These are phyloP conservation scores for Cyclotella cryptica DNA, from an alignment of 108 stramenopile species.

Conservation along the genomic window DNA sequence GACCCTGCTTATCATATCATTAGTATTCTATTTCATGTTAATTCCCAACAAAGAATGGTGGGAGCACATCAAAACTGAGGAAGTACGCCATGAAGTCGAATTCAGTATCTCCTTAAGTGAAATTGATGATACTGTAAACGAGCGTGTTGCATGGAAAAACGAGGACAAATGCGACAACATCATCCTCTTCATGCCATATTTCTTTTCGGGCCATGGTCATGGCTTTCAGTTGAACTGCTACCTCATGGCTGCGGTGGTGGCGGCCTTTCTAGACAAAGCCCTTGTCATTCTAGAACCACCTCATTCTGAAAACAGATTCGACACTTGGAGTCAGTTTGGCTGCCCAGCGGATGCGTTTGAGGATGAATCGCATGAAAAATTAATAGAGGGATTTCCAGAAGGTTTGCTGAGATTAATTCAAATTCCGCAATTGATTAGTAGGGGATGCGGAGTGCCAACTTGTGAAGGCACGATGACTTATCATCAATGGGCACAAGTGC, in stretches of 20 bases:
- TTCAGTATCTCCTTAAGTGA: not conserved
- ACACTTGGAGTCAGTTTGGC: constrained; percentile 26
- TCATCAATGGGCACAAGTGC: constrained; percentile 7
- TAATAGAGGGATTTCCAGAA: constrained; percentile 2
- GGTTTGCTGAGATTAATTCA: constrained; percentile 27
- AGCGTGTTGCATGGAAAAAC: not conserved
- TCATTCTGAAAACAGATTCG: constrained; percentile 12
- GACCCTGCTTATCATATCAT: too few relatives aligned
- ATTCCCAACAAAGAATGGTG: too few relatives aligned
- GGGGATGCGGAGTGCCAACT: constrained; percentile 21
- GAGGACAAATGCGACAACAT: constrained; percentile 28
- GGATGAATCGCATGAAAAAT: constrained; percentile 12
- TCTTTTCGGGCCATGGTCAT: constrained; percentile 14
- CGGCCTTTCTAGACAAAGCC: constrained; percentile 29
- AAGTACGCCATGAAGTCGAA: not conserved
- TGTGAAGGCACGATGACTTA: constrained; percentile 23
- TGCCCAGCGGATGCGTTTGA: constrained; percentile 30
- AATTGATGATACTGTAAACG: constrained; percentile 3
- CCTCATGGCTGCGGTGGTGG: constrained; percentile 14
- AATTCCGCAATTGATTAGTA: constrained; percentile 26
- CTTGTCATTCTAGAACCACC: too few relatives aligned
- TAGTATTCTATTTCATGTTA: too few relatives aligned
- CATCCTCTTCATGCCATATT: constrained; percentile 24
- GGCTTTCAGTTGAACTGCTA: constrained; percentile 26
- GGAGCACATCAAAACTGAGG: not conserved